A percentile compares a stretch with the other conserved stretches of the same genome.
These are phyloP conservation scores for Neurospora tetraspora DNA, from an alignment of 495 filamentous ascomycete genomes.

Conservation along the genomic window DNA sequence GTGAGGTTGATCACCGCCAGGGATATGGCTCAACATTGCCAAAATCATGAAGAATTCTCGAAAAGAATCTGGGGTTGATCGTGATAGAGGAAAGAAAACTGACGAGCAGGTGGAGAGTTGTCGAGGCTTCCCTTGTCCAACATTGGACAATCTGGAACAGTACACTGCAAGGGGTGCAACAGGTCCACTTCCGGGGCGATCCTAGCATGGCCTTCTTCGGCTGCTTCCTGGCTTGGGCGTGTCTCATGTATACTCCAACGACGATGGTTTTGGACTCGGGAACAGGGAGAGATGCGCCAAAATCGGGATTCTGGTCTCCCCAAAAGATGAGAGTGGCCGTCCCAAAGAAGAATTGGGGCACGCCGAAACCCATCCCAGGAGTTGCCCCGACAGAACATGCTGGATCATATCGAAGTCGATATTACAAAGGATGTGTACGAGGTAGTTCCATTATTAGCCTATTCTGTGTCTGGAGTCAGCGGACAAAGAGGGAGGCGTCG, in stretches of 20 bases:
- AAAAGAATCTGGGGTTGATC: not conserved
- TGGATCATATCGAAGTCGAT: not conserved
- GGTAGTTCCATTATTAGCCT: not conserved
- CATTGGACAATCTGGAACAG: not conserved
- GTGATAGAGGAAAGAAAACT: not conserved
- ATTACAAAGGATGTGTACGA: not conserved
- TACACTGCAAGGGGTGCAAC: not conserved
- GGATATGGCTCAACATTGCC: constrained; percentile 20
- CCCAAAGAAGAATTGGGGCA: not conserved
- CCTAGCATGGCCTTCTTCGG: not conserved
- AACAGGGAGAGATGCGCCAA: not conserved
- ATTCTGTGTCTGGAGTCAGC: not conserved
- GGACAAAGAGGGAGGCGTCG: not conserved
- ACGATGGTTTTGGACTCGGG: not conserved
- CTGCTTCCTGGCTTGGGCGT: not conserved
- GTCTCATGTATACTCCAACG: not conserved
- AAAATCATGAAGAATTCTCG: not conserved
- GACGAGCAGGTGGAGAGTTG: constrained; percentile 1
- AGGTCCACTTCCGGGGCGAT: not conserved
- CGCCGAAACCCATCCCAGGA: not conserved
- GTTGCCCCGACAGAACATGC: not conserved
- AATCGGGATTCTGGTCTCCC: not conserved
- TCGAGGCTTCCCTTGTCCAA: not conserved
- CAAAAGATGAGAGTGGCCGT: not conserved
- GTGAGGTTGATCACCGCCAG: constrained; percentile 39